Conservation (phyloP, 345 rosid species). For the Citrus maxima region DNA sequence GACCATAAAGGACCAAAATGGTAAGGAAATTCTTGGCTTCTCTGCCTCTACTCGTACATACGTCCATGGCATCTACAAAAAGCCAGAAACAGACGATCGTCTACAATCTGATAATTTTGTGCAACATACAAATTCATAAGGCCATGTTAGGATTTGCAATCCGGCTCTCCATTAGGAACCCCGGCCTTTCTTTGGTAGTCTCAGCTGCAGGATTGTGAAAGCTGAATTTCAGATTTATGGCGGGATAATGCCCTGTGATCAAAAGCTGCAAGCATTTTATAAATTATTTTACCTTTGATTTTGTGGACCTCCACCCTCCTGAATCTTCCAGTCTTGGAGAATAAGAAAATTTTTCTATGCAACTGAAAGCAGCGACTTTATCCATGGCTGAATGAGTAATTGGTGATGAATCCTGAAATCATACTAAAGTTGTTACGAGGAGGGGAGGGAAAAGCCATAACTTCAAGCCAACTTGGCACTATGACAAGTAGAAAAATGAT, state of each 20-base stretch:
- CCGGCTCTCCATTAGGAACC: conserved; percentile 10
- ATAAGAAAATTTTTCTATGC: conserved; percentile 59
- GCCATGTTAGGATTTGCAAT: not conserved
- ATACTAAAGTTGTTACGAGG: not conserved
- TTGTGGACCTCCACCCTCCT: conserved; percentile 87
- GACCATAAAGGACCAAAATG: not conserved
- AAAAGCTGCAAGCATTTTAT: not conserved
- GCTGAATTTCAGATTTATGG: not conserved
- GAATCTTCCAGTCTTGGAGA: conserved; percentile 36
- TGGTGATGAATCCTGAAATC: conserved; percentile 33
- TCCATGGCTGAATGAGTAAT: conserved; percentile 18
- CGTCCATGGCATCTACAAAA: not conserved
- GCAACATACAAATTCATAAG: not conserved
- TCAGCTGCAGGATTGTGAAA: conserved; percentile 39
- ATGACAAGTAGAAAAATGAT: not conserved
- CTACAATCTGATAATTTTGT: not conserved
- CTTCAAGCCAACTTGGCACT: not conserved
- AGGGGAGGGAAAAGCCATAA: not conserved
- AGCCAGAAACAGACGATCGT: not conserved
- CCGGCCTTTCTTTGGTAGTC: conserved; percentile 49
- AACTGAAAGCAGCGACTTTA: conserved; percentile 34
- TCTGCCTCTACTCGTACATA: too few relatives aligned
- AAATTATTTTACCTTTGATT: conserved; percentile 53
- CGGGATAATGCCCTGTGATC: not conserved
- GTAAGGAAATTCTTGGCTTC: not conserved